Conservation (phyloP, 345 rosid genomes). For the Psidium guajava region DNA sequence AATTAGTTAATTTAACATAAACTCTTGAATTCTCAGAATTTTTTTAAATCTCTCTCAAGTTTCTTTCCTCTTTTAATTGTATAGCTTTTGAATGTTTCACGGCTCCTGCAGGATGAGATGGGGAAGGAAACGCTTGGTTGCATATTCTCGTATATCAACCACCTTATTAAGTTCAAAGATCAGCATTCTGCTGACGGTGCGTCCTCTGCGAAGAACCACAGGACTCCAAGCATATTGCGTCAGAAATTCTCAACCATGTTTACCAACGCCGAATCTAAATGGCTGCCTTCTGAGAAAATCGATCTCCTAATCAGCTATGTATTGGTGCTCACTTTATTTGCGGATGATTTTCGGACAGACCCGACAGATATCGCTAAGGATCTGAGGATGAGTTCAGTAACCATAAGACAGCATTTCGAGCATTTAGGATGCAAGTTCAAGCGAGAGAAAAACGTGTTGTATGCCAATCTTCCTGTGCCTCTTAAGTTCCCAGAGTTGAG, state of each 20-base stretch:
- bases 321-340: conserved; percentile 65
- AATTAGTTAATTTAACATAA: background rate
- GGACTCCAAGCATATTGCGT: conserved; percentile 39
- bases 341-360: conserved; percentile 51
- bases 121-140: conserved; percentile 34
- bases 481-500: conserved; percentile 40
- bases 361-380: conserved; percentile 66
- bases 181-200: conserved; percentile 33
- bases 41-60: background rate
- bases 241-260: conserved; percentile 43
- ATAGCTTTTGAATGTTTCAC: background rate
- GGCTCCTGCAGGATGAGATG: conserved; percentile 30
- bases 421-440: conserved; percentile 66
- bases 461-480: conserved; percentile 54
- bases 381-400: conserved; percentile 36
- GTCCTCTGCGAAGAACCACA: conserved; percentile 48
- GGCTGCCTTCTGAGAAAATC: conserved; percentile 32
- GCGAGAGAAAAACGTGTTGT: conserved; percentile 7
- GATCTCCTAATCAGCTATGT: conserved; percentile 71
- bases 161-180: conserved; percentile 79
- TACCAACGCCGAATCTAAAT: conserved; percentile 22
- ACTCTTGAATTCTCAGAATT: conserved; percentile 1
- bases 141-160: conserved; percentile 47
- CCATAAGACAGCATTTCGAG: conserved; percentile 40
- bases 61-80: background rate